Evolutionary conservation across 306 rosid species (phyloP).

Genomic region (Ammopiptanthus mongolicus): DNA sequence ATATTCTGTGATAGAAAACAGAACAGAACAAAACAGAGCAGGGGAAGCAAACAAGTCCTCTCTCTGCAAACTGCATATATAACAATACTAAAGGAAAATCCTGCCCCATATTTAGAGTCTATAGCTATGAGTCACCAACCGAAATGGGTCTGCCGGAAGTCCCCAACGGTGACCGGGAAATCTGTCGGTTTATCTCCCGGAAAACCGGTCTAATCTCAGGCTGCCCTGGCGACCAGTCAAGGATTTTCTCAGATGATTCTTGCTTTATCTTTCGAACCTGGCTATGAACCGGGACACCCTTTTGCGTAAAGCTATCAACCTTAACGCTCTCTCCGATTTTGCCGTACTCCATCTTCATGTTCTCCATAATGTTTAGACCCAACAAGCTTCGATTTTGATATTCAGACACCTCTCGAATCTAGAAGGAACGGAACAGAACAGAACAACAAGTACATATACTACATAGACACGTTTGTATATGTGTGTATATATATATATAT

Average conservation of each 20-base stretch:
- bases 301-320: not conserved
- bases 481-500: not conserved
- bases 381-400: not conserved
- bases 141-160: slow-evolving; percentile 38
- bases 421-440: not conserved
- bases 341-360: slow-evolving; percentile 17
- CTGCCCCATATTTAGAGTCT: not conserved
- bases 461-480: not conserved
- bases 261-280: slow-evolving; percentile 63
- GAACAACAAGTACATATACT: not conserved
- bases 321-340: not conserved
- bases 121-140: slow-evolving; percentile 21
- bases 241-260: slow-evolving; percentile 50
- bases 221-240: slow-evolving; percentile 40
- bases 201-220: slow-evolving; percentile 41
- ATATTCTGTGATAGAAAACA: not conserved
- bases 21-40: not conserved
- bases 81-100: not conserved
- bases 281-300: slow-evolving; percentile 44
- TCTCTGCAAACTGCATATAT: not conserved
- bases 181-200: slow-evolving; percentile 36
- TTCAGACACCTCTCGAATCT: not conserved
- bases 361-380: not conserved
- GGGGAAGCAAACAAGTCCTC: not conserved
- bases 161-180: slow-evolving; percentile 60